Conservation (phyloP, 2,329 filamentous ascomycete species). For the Cladophialophora psammophila region DNA sequence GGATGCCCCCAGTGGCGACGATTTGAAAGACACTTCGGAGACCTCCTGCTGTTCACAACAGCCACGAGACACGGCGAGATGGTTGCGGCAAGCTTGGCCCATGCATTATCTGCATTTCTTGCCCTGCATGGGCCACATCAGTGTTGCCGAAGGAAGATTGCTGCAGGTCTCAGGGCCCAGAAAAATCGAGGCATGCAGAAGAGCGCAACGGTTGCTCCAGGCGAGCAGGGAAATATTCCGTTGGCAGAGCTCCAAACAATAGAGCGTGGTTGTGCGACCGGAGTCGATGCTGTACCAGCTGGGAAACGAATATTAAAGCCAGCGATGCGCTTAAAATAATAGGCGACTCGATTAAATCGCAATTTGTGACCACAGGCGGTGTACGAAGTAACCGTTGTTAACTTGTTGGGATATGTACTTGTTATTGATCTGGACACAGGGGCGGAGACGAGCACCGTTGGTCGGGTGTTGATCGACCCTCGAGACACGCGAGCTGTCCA, state of each 20-base stretch:
- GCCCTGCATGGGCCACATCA: background rate
- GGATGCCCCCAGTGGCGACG: background rate
- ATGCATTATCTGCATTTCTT: background rate
- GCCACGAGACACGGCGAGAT: background rate
- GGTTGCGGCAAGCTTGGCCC: background rate
- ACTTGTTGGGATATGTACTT: background rate
- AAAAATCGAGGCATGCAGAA: background rate
- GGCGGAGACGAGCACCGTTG: background rate
- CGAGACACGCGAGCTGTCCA: conserved; percentile 7
- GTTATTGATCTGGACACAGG: background rate
- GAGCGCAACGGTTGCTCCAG: conserved; percentile 15
- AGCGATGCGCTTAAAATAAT: background rate
- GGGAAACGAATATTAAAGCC: background rate
- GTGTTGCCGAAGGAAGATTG: background rate
- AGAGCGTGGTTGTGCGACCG: conserved; percentile 14
- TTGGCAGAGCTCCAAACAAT: background rate
- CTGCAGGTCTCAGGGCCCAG: conserved; percentile 3
- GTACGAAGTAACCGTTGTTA: background rate
- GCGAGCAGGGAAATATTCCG: conserved; percentile 13
- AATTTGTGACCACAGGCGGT: background rate
- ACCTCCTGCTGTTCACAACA: background rate
- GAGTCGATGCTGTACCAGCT: conserved; percentile 16
- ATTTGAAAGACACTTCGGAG: background rate
- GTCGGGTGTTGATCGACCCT: background rate
- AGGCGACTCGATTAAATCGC: background rate